Evolutionary conservation across 2,329 filamentous ascomycete genomes (phyloP).

Genomic region (Pyrenophora teres): DNA sequence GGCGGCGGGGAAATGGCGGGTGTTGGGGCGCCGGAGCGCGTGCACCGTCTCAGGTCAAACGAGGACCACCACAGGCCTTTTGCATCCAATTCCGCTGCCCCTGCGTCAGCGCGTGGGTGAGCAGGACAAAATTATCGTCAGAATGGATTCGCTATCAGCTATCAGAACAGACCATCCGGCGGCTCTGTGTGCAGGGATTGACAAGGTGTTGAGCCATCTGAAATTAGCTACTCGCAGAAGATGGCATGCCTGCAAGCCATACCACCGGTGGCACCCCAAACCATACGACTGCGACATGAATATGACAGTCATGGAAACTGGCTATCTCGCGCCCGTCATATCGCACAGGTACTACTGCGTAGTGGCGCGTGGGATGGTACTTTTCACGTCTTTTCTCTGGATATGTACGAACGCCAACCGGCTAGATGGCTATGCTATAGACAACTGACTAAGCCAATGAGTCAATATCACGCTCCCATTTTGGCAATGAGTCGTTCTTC

Average conservation of each 20-base stretch:
- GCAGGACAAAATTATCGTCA: constrained; percentile 7
- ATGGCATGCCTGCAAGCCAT: constrained; percentile 17
- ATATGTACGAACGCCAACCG: constrained; percentile 7
- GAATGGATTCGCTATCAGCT: constrained; percentile 8
- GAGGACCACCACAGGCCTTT: constrained; percentile 12
- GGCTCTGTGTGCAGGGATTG: constrained; percentile 25
- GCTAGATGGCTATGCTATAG: constrained; percentile 13
- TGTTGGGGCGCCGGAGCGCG: constrained; percentile 16
- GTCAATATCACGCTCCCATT: constrained; percentile 29
- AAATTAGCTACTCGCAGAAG: constrained; percentile 3
- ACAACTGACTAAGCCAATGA: constrained; percentile 6
- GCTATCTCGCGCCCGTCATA: constrained; percentile 28
- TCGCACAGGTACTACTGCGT: constrained; percentile 23
- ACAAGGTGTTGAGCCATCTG: constrained; percentile 15
- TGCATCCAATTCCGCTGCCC: constrained; percentile 18
- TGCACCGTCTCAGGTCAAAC: constrained; percentile 19
- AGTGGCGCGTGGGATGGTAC: constrained; percentile 29
- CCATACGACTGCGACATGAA: constrained; percentile 28
- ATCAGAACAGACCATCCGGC: constrained; percentile 21
- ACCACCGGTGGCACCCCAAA: constrained; percentile 28
- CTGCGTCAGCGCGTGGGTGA: constrained; percentile 29
- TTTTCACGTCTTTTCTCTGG: constrained; percentile 17
- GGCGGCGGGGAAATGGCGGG: constrained; percentile 27
- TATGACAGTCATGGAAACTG: constrained; percentile 35
- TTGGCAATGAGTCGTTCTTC: constrained; percentile 76